A percentile compares a stretch with the other conserved stretches of the same genome.
phyloP scores from a whole-genome alignment of 139 green algal species.

The Micractinium sp. region DNA sequence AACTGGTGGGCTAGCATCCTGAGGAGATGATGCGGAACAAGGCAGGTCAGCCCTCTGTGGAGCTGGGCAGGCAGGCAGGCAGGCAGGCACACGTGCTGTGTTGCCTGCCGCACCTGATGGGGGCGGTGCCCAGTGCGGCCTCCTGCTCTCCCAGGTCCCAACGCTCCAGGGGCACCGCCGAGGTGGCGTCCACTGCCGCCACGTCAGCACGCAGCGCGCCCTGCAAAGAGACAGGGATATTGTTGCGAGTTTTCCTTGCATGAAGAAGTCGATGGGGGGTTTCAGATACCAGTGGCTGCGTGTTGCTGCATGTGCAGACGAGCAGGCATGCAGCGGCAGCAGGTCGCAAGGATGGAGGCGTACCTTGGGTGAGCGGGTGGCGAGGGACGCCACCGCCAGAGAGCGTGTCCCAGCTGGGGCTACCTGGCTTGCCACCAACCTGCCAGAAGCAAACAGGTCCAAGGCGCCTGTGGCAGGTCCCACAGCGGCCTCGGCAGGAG shows the following conservation, averaged over 20 bases:
- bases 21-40: too few species aligned
- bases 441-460: neutral
- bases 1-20: too few species aligned
- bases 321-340: neutral
- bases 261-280: too few species aligned
- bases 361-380: constrained; percentile 35
- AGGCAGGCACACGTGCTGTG: neutral
- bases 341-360: neutral
- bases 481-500: neutral
- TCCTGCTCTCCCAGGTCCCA: constrained; percentile 46
- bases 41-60: too few species aligned
- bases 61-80: neutral
- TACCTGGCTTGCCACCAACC: neutral
- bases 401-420: neutral
- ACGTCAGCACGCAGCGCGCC: constrained; percentile 27
- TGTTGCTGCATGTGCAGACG: neutral
- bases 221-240: neutral
- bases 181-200: constrained; percentile 33
- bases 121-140: constrained; percentile 12
- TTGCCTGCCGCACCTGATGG: constrained; percentile 28
- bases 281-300: too few species aligned
- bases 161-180: constrained; percentile 41
- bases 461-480: neutral
- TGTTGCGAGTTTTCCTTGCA: too few species aligned
- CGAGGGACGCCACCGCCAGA: constrained; percentile 9